Percentiles rank a stretch among this genome's conserved stretches.
Conservation (phyloP, 257 asterid species). For the Anisodus acutangulus region DNA sequence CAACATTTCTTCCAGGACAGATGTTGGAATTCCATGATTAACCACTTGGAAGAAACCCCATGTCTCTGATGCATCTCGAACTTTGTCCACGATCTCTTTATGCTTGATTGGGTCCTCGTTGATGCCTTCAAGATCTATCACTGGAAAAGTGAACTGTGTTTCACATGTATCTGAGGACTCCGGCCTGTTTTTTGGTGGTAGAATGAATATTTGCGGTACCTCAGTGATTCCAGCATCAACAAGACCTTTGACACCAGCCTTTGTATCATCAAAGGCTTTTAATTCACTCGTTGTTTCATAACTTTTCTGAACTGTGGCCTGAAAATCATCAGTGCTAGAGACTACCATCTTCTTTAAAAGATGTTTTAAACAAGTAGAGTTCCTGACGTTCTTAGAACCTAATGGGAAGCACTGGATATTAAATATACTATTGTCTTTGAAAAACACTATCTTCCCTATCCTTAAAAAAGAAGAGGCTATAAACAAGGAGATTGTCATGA, state of each 20-base stretch:
- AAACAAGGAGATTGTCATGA: not conserved
- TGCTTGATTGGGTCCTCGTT: slow-evolving; percentile 34
- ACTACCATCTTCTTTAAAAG: slow-evolving; percentile 32
- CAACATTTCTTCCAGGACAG: slow-evolving; percentile 56
- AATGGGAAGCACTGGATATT: not conserved
- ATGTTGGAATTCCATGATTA: slow-evolving; percentile 63
- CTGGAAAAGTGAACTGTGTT: slow-evolving; percentile 50
- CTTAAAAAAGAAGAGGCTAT: not conserved
- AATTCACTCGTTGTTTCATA: slow-evolving; percentile 47
- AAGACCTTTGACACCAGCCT: slow-evolving; percentile 71
- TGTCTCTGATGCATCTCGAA: slow-evolving; percentile 51
- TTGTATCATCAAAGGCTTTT: slow-evolving; percentile 61
- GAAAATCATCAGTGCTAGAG: not conserved
- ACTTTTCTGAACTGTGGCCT: not conserved
- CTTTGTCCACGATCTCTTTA: slow-evolving; percentile 40
- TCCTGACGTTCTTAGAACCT: not conserved
- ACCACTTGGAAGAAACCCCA: slow-evolving; percentile 73
- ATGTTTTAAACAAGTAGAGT: not conserved
- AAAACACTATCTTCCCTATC: not conserved
- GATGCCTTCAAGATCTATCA: slow-evolving; percentile 54
- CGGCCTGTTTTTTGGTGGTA: slow-evolving; percentile 27
- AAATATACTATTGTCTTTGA: not conserved
- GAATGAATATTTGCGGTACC: slow-evolving; percentile 57
- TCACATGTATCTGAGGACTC: not conserved
- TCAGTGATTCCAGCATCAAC: slow-evolving; percentile 51